Conservation (phyloP, 2,329 filamentous ascomycete genomes). For the Fusarium poae region DNA sequence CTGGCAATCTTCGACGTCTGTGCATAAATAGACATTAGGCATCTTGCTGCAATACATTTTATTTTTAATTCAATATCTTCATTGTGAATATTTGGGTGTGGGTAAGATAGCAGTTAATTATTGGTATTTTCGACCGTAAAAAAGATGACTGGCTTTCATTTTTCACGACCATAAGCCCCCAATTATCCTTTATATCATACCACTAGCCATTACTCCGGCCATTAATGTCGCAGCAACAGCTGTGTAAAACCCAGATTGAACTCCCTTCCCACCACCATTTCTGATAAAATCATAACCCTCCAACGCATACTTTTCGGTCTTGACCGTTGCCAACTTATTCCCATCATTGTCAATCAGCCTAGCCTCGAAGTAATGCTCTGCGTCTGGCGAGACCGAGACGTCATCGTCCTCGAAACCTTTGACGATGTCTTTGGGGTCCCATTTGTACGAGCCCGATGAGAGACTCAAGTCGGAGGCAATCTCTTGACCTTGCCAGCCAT, state of each 20-base stretch:
- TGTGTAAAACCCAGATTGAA: not conserved
- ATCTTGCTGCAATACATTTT: not conserved
- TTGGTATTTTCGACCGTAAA: no score
- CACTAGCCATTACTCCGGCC: not conserved
- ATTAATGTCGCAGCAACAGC: not conserved
- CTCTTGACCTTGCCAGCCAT: not conserved
- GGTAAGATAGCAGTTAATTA: no score
- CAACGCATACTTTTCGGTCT: not conserved
- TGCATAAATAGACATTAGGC: not conserved
- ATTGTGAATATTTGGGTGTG: no score
- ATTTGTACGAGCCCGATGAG: not conserved
- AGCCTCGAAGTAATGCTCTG: not conserved
- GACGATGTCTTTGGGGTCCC: not conserved
- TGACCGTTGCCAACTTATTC: not conserved
- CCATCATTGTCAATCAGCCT: not conserved
- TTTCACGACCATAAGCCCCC: no score
- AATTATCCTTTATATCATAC: not conserved
- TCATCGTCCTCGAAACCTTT: not conserved
- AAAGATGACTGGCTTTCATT: no score
- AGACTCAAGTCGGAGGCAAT: not conserved
- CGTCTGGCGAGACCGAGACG: not conserved
- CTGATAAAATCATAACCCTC: not conserved
- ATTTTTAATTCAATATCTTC: no score
- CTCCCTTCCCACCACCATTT: not conserved
- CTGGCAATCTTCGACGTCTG: fast-evolving